phyloP scores from a whole-genome alignment of 2,329 filamentous ascomycete genomes.

The Cercospora berteroae region DNA sequence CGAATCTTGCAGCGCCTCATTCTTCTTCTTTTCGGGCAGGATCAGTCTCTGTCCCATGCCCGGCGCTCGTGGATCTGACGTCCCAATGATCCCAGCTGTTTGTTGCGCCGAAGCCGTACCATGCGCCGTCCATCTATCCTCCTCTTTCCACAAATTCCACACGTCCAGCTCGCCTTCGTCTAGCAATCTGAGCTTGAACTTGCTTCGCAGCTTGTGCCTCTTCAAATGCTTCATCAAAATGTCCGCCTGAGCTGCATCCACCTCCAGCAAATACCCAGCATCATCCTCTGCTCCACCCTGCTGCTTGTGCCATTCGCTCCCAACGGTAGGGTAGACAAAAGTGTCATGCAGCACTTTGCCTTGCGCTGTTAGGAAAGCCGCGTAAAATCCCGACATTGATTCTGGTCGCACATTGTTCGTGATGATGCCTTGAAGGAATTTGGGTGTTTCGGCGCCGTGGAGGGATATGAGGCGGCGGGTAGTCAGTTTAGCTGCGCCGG shows the following conservation, averaged over 20 bases:
- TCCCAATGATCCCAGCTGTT: constrained; percentile 37
- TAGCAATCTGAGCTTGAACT: constrained; percentile 67
- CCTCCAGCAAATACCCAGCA: constrained; percentile 74
- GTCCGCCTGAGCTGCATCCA: constrained; percentile 66
- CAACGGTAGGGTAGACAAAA: constrained; percentile 72
- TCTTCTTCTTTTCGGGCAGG: constrained; percentile 32
- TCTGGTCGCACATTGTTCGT: constrained; percentile 66
- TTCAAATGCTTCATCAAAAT: constrained; percentile 69
- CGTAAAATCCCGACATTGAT: constrained; percentile 63
- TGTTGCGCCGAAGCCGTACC: constrained; percentile 13
- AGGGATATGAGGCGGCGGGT: constrained; percentile 77
- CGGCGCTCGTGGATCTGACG: constrained; percentile 41
- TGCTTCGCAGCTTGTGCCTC: constrained; percentile 81
- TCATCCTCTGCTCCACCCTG: constrained; percentile 34
- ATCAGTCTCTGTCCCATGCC: constrained; percentile 39
- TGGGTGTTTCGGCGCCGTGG: constrained; percentile 72
- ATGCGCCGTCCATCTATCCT: constrained; percentile 38
- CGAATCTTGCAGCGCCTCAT: constrained; percentile 38
- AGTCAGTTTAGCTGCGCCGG: constrained; percentile 57
- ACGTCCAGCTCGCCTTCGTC: constrained; percentile 64
- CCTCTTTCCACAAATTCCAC: constrained; percentile 72
- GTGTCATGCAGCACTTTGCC: constrained; percentile 86
- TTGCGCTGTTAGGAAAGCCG: constrained; percentile 77
- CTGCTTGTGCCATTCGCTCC: constrained; percentile 34
- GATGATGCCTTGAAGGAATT: constrained; percentile 84